These are phyloP conservation scores for Aquilaria agallochum DNA, from an alignment of 441 rosid species.

Conservation along the genomic window DNA sequence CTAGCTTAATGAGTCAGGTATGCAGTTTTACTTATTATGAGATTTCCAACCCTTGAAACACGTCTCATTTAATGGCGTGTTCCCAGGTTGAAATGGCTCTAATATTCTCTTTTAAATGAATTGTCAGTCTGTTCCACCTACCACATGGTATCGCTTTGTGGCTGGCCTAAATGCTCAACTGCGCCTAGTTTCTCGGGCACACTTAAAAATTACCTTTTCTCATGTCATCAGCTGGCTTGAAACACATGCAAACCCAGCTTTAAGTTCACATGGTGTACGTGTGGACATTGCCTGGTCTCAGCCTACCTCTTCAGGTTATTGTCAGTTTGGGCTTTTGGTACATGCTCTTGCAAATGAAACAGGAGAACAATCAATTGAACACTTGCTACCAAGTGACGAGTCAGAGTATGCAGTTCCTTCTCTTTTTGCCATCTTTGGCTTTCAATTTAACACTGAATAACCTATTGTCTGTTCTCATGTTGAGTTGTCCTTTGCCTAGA, in stretches of 20 bases:
- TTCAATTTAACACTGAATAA: neutral
- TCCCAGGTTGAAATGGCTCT: neutral
- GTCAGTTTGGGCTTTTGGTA: conserved; percentile 71
- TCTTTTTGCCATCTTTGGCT: conserved; percentile 4
- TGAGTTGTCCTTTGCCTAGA: conserved; percentile 28
- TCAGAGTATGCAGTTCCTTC: conserved; percentile 37
- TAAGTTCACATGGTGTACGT: conserved; percentile 52
- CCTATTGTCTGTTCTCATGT: conserved; percentile 9
- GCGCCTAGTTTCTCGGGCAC: conserved; percentile 69
- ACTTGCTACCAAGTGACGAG: conserved; percentile 23
- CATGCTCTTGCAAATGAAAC: conserved; percentile 37
- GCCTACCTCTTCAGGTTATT: conserved; percentile 63
- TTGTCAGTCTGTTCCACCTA: conserved; percentile 72
- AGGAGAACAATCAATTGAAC: conserved; percentile 17
- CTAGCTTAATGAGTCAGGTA: conserved; percentile 87
- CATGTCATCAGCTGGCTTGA: conserved; percentile 82
- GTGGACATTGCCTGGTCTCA: conserved; percentile 87
- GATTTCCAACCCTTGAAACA: neutral
- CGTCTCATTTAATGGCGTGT: too few species aligned
- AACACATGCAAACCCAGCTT: conserved; percentile 83
- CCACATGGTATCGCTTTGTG: conserved; percentile 81
- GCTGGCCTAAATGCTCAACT: conserved; percentile 91
- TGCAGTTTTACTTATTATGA: conserved; percentile 10
- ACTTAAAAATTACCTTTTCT: conserved; percentile 59
- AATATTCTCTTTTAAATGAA: conserved; percentile 1